Evolutionary conservation across 1,139 yeast species (phyloP), one percentile per base, ranked within the genome.

Genomic region (Blastobotrys aristatus): DNA sequence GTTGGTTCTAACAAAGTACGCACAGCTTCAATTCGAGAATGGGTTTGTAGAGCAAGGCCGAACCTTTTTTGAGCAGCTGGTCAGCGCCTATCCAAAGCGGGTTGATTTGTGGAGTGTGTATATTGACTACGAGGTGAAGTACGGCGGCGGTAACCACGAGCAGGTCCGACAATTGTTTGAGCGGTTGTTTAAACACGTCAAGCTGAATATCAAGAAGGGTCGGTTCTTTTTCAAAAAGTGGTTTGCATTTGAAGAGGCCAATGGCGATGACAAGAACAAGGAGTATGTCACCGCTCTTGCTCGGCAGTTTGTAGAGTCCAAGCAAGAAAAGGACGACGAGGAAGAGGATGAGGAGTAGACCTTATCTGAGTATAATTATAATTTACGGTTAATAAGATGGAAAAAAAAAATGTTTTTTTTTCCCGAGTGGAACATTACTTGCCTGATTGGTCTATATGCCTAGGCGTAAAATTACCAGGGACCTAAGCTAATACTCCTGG

Each of bases 31-130:
- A 68, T 92, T 83, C 64, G 66, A 76, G 55, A 80, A 82, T 63
- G 97, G 97, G 57, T 96, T 88, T 57, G 72, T 87, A 10, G 98
- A 92, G 68, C 94, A 92, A 65, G 98, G 95, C 48, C 81, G 97
- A 66, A 86, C 97, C 1, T 74, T 92, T 57, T 88, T 90, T 61
- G 97, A 92, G 71, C 97, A 97, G 45, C 77, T 92, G 53, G 69
- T 92, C 49, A 79, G 94, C 30, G 94, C 89, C 62, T 94, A 87
- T 44, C 95, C 97, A 51, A 88, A 88, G 73, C 80, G 95, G 68
- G 79, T 87, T 51, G 98, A 92, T 66, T 69, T 92, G 56, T 92
- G 97, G 97, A 89, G 85, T 63, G 94, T 90, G 40, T 89, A 89
- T 67, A 77, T 90, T 55, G 98, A 92, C 66, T 95, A 87, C 68